Evolutionary conservation across 192 early-diverging fungal species (phyloP), one percentile per base, ranked within the genome.

Genomic region (Dimargaris verticillata): DNA sequence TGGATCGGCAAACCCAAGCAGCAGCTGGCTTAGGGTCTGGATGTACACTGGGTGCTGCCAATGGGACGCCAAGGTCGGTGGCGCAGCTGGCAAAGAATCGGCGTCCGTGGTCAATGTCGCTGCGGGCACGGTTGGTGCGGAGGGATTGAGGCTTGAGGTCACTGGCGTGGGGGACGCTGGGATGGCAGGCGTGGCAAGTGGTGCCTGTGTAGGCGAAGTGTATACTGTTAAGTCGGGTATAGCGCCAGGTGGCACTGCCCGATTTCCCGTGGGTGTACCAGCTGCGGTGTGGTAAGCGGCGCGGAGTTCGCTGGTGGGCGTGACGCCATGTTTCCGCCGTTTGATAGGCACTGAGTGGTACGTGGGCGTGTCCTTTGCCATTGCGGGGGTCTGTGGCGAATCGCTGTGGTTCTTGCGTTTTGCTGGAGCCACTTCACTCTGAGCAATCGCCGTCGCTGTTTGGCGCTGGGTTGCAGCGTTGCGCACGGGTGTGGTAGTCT

Each of bases 21-120:
- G 10, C 29, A 58, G 15, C 13, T 13, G 15, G 11, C 5, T 1
- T 14, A 58, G 33, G 13, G 33, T 29, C 38, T 44, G 33, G 42
- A 38, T 38, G 38, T 38, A 58, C 17, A 33, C 2, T 2, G 55
- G 55, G 33, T 58, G 55, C 22, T 58, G 55, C 55, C 55, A 58
- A 15, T 14, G 13, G 6, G 53, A 54, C 13, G 22, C n/a, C 13
- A 54, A 54, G 2, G 22, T 5, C 10, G 10, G 4, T 24, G 47
- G 10, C 10, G 17, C 18, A 10, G 47, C 22, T 5, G 47, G 18
- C 47, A 18, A 18, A 20, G 47, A 10, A 49, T 49, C 10, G 2
- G 47, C 22, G 22, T 20, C 18, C 18, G 10, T 49, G 47, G 47
- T 20, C 17, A 10, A 18, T 20, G 47, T 2, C 5, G 17, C 22